phyloP scores from a whole-genome alignment of 495 filamentous ascomycete genomes.

The Hypoxylon rickii region DNA sequence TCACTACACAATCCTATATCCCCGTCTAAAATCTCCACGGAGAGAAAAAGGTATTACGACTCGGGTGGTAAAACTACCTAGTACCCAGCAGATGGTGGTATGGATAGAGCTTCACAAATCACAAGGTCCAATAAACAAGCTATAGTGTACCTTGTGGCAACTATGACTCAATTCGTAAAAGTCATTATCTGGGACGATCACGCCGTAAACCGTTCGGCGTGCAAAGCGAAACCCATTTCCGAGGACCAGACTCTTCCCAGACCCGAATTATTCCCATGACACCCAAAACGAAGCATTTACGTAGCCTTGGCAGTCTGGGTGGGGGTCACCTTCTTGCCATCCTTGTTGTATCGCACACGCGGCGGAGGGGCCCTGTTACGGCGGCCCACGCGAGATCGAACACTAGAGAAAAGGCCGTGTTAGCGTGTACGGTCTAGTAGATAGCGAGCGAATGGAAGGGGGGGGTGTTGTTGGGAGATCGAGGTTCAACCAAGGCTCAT shows the following conservation, averaged over 20 bases:
- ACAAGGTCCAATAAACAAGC: too few species aligned
- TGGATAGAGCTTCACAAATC: too few species aligned
- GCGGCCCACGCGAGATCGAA: constrained; percentile 94
- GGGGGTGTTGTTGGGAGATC: constrained; percentile 36
- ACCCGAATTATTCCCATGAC: constrained; percentile 31
- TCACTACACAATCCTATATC: too few species aligned
- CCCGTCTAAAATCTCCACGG: too few species aligned
- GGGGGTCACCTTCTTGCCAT: constrained; percentile 99
- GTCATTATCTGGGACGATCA: constrained; percentile 41
- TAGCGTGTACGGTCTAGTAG: constrained; percentile 34
- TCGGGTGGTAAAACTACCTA: too few species aligned
- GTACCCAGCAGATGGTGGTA: too few species aligned
- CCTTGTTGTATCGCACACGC: constrained; percentile 98
- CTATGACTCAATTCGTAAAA: constrained; percentile 39
- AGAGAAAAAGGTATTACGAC: too few species aligned
- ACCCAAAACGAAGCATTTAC: constrained; percentile 31
- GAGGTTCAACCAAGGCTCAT: constrained; percentile 64
- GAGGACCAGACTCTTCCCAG: constrained; percentile 36
- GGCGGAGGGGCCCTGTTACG: constrained; percentile 98
- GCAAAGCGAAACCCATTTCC: constrained; percentile 36
- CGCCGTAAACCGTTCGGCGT: constrained; percentile 38
- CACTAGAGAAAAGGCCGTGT: constrained; percentile 64
- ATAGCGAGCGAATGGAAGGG: constrained; percentile 7
- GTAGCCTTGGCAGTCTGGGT: constrained; percentile 64
- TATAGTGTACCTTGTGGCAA: too few species aligned